Base-by-base conservation (phyloP, 2,329 filamentous ascomycete species). In the Pseudomassariella vexata region DNA sequence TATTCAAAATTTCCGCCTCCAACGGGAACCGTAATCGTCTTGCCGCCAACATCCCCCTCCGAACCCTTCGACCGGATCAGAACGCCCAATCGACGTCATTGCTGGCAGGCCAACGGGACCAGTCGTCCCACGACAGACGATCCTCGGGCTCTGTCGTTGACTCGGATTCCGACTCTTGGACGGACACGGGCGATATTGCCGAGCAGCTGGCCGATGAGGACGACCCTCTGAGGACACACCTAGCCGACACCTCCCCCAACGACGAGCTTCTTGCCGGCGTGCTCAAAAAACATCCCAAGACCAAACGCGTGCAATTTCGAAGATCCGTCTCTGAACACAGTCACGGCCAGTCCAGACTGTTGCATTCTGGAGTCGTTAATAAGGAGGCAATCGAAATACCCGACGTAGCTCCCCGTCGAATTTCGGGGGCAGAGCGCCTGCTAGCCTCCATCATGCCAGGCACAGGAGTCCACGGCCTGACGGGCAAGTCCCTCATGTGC, bases 401-500 rank as follows among this genome's bases (percentile, higher is more conserved):
- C 17, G 70, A 73, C 50, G 76, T 84, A 38, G 63, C 68, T 31
- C 73, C 72, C 28, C 73, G 73, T 46, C 73, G 63, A 39, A 77
- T 88, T 40, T 73, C 76, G 33, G 73, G 72, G 49, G 73, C 67
- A 42, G 77, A 89, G 59, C 82, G 79, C 53, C 60, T 85, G 45
- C 63, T 96, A 49, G 85, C 83, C 47, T 62, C 70, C 68, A 82
- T 94, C 73, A 95, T 98, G 89, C 79, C 87, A 46, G 79, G 80
- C 56, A 79, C 85, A 44, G 74, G 79, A 47, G 70, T 87, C 52
- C 85, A 92, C 66, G 92, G 92, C 70, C 76, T 98, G 49, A 94
- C 94, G 51, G 92, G 92, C 66, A 95, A 94, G 70, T 81, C 90
- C 62, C 71, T 98, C 53, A 76, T 98, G 82, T 95, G 76, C 40